Evolutionary conservation across 1,284 basidiomycete species (phyloP).

Genomic region (Cryptococcus neoformans): DNA sequence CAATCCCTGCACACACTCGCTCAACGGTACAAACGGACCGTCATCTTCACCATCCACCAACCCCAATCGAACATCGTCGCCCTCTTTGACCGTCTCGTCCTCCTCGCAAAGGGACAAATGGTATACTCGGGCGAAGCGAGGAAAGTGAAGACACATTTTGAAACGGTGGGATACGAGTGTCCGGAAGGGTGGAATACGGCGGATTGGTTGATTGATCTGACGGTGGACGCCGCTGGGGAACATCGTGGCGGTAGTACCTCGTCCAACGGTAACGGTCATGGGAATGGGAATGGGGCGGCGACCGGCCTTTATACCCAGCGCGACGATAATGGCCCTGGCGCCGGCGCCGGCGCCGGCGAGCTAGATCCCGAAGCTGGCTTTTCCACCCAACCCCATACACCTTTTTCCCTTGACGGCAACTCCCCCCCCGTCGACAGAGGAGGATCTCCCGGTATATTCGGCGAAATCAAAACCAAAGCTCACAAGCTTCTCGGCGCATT

Average conservation of each 20-base stretch:
- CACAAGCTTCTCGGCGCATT: slow-evolving; percentile 71
- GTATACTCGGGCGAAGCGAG: slow-evolving; percentile 76
- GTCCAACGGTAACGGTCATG: slow-evolving; percentile 12
- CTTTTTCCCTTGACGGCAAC: not conserved
- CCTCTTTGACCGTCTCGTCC: slow-evolving; percentile 85
- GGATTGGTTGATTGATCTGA: slow-evolving; percentile 89
- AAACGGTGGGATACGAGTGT: slow-evolving; percentile 73
- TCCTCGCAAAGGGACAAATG: slow-evolving; percentile 77
- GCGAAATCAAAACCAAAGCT: slow-evolving; percentile 64
- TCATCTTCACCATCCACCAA: slow-evolving; percentile 97
- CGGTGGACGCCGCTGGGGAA: slow-evolving; percentile 63
- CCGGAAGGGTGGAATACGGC: slow-evolving; percentile 97
- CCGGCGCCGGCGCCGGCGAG: not conserved
- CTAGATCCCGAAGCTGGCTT: not conserved
- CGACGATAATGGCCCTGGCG: too few relatives aligned
- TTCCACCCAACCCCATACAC: not conserved
- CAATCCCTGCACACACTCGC: slow-evolving; percentile 83
- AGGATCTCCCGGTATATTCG: slow-evolving; percentile 2
- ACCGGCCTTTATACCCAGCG: too few relatives aligned
- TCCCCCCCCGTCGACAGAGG: too few relatives aligned
- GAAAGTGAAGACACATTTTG: slow-evolving; percentile 77
- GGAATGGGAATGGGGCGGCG: slow-evolving; percentile 4
- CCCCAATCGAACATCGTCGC: slow-evolving; percentile 97
- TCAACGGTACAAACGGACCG: slow-evolving; percentile 86
- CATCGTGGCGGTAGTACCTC: slow-evolving; percentile 33